Conservation (phyloP, 2,329 filamentous ascomycete species). For the Penicillium polonicum region DNA sequence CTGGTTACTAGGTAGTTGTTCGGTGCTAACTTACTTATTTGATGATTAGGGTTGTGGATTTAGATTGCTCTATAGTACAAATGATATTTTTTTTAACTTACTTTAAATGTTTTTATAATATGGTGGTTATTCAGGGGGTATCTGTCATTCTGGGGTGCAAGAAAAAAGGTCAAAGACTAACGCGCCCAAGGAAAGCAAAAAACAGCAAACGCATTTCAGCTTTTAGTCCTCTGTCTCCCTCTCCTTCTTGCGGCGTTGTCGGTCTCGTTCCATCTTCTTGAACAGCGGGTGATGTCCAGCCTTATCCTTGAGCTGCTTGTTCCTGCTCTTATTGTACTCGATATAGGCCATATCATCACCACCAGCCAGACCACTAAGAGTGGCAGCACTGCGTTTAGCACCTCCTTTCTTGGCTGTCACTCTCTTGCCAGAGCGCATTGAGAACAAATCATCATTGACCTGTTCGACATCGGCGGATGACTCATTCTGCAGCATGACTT, state of each 20-base stretch:
- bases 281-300: slow-evolving; percentile 61
- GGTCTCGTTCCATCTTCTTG: slow-evolving; percentile 64
- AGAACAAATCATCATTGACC: slow-evolving; percentile 67
- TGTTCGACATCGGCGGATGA: slow-evolving; percentile 69
- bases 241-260: slow-evolving; percentile 56
- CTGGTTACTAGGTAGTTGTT: neutral
- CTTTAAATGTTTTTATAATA: neutral
- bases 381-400: slow-evolving; percentile 77
- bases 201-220: neutral
- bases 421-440: slow-evolving; percentile 51
- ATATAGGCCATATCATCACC: slow-evolving; percentile 98
- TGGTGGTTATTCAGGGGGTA: slow-evolving; percentile 1
- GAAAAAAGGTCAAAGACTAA: neutral
- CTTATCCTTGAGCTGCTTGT: slow-evolving; percentile 65
- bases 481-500: slow-evolving; percentile 86
- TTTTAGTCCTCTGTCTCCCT: slow-evolving; percentile 28
- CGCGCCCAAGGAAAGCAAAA: neutral
- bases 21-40: neutral
- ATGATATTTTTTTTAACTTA: neutral
- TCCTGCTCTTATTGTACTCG: slow-evolving; percentile 73
- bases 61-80: neutral
- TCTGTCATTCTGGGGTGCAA: slow-evolving; percentile 10
- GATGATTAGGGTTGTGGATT: neutral
- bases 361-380: slow-evolving; percentile 79
- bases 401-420: slow-evolving; percentile 51